These are phyloP conservation scores for Saccharomycopsis selenospora DNA, from an alignment of 805 yeast genomes.

Conservation along the genomic window DNA sequence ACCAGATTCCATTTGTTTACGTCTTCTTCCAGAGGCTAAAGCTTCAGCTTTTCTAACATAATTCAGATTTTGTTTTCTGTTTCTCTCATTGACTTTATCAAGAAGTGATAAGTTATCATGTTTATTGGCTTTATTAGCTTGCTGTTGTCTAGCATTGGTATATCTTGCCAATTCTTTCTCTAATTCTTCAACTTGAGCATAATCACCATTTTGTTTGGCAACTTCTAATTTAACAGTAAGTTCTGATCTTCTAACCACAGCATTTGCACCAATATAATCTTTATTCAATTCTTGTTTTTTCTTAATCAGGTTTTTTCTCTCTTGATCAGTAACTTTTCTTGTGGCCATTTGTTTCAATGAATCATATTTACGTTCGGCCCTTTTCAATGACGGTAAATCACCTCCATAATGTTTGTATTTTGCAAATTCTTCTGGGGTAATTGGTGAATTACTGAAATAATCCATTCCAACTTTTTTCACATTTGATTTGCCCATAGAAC, in stretches of 20 bases:
- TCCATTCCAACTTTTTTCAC: slow-evolving; percentile 71
- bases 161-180: slow-evolving; percentile 41
- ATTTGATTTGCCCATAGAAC: slow-evolving; percentile 72
- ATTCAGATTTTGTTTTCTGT: slow-evolving; percentile 72
- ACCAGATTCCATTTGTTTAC: slow-evolving; percentile 29
- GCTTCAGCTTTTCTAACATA: slow-evolving; percentile 75
- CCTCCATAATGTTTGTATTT: slow-evolving; percentile 53
- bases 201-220: slow-evolving; percentile 55
- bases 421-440: slow-evolving; percentile 65
- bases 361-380: slow-evolving; percentile 54
- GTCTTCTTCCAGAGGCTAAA: slow-evolving; percentile 50
- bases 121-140: slow-evolving; percentile 31
- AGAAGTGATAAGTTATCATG: slow-evolving; percentile 36
- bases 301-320: slow-evolving; percentile 71
- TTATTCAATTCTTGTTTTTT: slow-evolving; percentile 55
- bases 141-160: slow-evolving; percentile 31
- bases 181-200: slow-evolving; percentile 37
- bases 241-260: slow-evolving; percentile 66
- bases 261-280: slow-evolving; percentile 55
- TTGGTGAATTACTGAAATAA: slow-evolving; percentile 69
- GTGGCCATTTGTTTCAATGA: slow-evolving; percentile 58
- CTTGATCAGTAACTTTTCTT: slow-evolving; percentile 60
- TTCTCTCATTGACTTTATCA: slow-evolving; percentile 74
- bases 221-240: slow-evolving; percentile 67
- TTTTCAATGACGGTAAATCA: slow-evolving; percentile 55